A percentile compares a stretch with the other conserved stretches of the same genome.
phyloP scores from a whole-genome alignment of 1,139 yeast species.

The Blastobotrys serpentis region DNA sequence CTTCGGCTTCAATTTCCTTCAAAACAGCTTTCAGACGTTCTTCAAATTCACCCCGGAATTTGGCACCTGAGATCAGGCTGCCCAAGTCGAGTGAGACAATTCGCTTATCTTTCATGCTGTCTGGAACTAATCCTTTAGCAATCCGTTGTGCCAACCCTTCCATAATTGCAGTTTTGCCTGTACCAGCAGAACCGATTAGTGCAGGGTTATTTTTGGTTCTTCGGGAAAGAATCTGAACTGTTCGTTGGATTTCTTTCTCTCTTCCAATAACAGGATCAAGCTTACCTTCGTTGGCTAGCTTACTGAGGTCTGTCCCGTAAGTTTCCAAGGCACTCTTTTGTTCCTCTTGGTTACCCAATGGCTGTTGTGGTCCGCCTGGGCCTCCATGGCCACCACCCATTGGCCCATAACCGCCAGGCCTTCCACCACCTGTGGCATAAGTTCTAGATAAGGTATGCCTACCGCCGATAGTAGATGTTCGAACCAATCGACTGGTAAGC shows the following conservation, averaged over 20 bases:
- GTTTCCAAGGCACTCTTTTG: constrained; percentile 78
- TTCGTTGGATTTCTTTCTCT: constrained; percentile 90
- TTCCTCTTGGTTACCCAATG: constrained; percentile 33
- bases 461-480: not conserved
- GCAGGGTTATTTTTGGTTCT: constrained; percentile 95
- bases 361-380: constrained; percentile 13
- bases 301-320: constrained; percentile 81
- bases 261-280: constrained; percentile 96
- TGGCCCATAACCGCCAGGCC: not conserved
- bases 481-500: not conserved
- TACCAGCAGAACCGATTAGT: constrained; percentile 92
- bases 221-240: constrained; percentile 86
- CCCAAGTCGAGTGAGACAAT: constrained; percentile 86
- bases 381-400: constrained; percentile 2
- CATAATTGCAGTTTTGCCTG: constrained; percentile 95
- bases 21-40: constrained; percentile 80
- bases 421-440: constrained; percentile 1
- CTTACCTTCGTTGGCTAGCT: constrained; percentile 83
- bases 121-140: constrained; percentile 90
- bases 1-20: constrained; percentile 80
- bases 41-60: constrained; percentile 94
- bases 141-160: constrained; percentile 96
- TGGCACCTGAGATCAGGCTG: constrained; percentile 88
- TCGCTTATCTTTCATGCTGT: constrained; percentile 79
- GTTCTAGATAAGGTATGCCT: not conserved